Evolutionary conservation across 108 stramenopile genomes (phyloP).

Genomic region (Cafeteria roenbergensis): DNA sequence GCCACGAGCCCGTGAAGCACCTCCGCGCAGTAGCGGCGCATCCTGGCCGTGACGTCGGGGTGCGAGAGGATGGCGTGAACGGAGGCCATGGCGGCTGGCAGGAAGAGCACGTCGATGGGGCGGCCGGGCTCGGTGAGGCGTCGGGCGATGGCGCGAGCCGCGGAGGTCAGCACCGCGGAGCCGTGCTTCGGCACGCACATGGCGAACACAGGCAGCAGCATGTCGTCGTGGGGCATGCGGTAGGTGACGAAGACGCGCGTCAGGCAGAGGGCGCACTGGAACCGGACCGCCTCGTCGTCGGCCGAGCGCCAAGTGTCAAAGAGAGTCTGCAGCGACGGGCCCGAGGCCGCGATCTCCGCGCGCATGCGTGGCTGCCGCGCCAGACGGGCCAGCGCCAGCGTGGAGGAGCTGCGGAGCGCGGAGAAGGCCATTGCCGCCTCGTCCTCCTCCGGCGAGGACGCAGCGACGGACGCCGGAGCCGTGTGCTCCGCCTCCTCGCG

Average conservation of each 20-base stretch:
- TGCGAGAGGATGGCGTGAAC: background rate
- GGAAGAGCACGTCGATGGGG: background rate
- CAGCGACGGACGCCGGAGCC: no score
- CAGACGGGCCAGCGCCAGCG: background rate
- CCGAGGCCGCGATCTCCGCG: background rate
- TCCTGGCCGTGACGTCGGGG: background rate
- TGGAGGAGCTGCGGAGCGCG: background rate
- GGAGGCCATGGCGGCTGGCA: background rate
- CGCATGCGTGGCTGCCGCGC: background rate
- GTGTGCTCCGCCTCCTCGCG: background rate
- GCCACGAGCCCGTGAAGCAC: no score
- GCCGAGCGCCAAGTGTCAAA: background rate
- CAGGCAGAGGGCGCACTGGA: background rate
- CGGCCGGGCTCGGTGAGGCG: background rate
- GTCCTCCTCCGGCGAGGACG: background rate
- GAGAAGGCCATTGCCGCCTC: constrained; percentile 3
- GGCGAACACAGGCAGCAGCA: background rate
- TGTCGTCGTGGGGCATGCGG: background rate
- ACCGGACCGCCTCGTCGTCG: background rate
- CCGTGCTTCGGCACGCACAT: background rate
- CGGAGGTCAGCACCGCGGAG: background rate
- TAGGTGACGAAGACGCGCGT: background rate
- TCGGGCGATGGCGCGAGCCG: background rate
- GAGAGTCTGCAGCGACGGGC: background rate
- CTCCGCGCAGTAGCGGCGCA: background rate